Percentiles rank a stretch among this genome's conserved stretches.
phyloP scores from a whole-genome alignment of 129 eudicot species.

The carrot (Daucus carota) region DH1_v3.0 NC_030385.2:38704001-38704500 shows the following conservation, averaged over 20 bases:
- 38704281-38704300: slow-evolving; percentile 24
- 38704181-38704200: no score
- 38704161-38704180: no score
- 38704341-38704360: slow-evolving; percentile 46
- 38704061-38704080: no score
- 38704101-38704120: no score
- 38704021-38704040: no score
- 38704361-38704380: slow-evolving; percentile 60
- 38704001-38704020: no score
- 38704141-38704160: no score
- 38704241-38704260: background rate
- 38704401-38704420: slow-evolving; percentile 73
- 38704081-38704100: no score
- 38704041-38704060: no score
- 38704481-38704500: background rate
- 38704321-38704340: slow-evolving; percentile 49
- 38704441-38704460: slow-evolving; percentile 82
- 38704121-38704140: no score
- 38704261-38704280: background rate
- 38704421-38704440: slow-evolving; percentile 90
- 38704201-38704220: background rate
- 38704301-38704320: slow-evolving; percentile 39
- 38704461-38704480: slow-evolving; percentile 45
- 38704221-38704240: background rate
- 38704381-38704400: slow-evolving; percentile 38